Evolutionary conservation across 164 flowering plant species (phyloP), one percentile per base, ranked within the genome.

Genomic region (Tetrastigma voinierianum): DNA sequence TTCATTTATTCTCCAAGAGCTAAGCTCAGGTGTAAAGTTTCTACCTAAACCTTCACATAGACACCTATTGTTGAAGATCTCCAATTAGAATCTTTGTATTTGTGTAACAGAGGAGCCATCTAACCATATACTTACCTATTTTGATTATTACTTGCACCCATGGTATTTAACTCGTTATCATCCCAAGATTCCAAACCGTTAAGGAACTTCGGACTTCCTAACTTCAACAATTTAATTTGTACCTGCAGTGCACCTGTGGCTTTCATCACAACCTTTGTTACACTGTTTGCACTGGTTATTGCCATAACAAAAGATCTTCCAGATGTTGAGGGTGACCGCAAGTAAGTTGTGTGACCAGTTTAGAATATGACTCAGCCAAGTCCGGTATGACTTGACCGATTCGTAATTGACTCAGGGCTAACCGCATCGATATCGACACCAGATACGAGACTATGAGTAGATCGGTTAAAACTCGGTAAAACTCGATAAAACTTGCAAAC

Each of bases 271-370:
- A 75, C 85, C 46, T 96, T 92, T 76, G 98, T 93, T 48, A 92
- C 97, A 23, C 13, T 96, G 64, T 96, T 96, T 83, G 99, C 99
- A 1, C 75, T 96, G 77, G 98, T 90, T 61, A 96, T 96, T 75
- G 99, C 99, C 60, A 87, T 96, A 68, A 96, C 99, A 19, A 96
- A 96, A 76, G 99, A 96, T 82, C 97, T 96, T n/a, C n/a, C n/a
- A n/a, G n/a, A n/a, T n/a, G n/a, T n/a, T n/a, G n/a, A n/a, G n/a
- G n/a, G n/a, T n/a, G n/a, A n/a, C n/a, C n/a, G n/a, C n/a, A n/a
- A n/a, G n/a, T n/a, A n/a, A n/a, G n/a, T n/a, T n/a, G n/a, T n/a
- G n/a, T n/a, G n/a, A n/a, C n/a, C n/a, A n/a, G n/a, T n/a, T n/a
- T n/a, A n/a, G n/a, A n/a, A n/a, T n/a, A n/a, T n/a, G n/a, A n/a